Evolutionary conservation across 192 early-diverging fungal species (phyloP), one percentile per base, ranked within the genome.

Genomic region (Podila minutissima): DNA sequence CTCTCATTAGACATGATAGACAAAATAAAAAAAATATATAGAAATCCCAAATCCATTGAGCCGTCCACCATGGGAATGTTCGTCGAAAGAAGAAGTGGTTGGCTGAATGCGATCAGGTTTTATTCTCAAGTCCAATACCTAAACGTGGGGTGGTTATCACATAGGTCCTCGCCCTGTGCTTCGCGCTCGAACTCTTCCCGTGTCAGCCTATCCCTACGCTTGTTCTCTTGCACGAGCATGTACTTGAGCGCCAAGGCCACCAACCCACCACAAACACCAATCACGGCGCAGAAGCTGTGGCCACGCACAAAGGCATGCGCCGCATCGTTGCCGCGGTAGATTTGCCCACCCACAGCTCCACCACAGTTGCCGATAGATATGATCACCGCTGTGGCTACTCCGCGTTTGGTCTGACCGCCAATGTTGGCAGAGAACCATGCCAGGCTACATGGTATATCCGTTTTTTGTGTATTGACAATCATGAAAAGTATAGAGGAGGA

Each of bases 331-430:
- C 71, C 46, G 64, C 89, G 87, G 76, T 92, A 94, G 3, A 94
- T 87, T 60, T 92, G 91, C 3, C 89, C 89, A 57, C 86, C 90
- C 24, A 93, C 84, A 13, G 85, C 85, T 33, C 91, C 91, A 72
- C 90, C 89, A 58, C 88, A 70, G 66, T 93, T 91, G 22, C 88
- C 91, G 65, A 88, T 84, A 4, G 83, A 83, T 63, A 90, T 87
- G 35, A 89, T 74, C 59, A 91, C 76, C 48, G 90, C 91, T 11
- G 83, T 74, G 17, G 86, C 88, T 59, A 88, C 74, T 5, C 83
- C 91, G 15, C 88, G 74, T 69, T 93, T 93, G 5, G 87, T 91
- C 61, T 91, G 86, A 6, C 91, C 91, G 26, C 89, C 88, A 46
- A 91, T 70, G 58, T 59, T 59, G 77, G 89, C 91, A 22, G 90